These are phyloP conservation scores for Musa balbisiana DNA, from an alignment of 202 grass and related monocot genomes.

Conservation along the genomic window DNA sequence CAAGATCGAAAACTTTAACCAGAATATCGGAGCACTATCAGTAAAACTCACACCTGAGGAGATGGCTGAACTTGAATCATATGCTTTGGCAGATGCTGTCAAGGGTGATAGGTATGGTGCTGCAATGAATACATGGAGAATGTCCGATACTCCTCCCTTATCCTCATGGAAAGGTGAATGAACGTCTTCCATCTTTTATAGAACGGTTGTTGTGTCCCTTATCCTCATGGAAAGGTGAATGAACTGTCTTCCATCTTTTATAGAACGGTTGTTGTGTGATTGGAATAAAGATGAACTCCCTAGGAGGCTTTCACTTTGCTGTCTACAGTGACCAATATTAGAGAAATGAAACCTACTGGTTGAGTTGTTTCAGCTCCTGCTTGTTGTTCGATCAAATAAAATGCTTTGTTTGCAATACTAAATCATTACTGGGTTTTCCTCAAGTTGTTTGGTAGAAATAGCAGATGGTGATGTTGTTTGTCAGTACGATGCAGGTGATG, in stretches of 20 bases:
- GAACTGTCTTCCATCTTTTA: neutral
- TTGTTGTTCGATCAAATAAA: too few relatives aligned
- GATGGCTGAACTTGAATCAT: constrained; percentile 50
- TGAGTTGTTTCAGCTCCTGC: too few relatives aligned
- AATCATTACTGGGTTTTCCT: too few relatives aligned
- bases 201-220: neutral
- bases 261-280: too few relatives aligned
- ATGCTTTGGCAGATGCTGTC: constrained; percentile 20
- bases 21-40: constrained; percentile 52
- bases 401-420: too few relatives aligned
- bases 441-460: too few relatives aligned
- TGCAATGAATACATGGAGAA: constrained; percentile 22
- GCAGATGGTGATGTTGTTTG: too few relatives aligned
- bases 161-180: constrained; percentile 41
- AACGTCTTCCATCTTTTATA: neutral
- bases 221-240: constrained; percentile 39
- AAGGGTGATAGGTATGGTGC: constrained; percentile 29
- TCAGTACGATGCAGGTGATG: too few relatives aligned
- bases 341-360: too few relatives aligned
- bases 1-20: constrained; percentile 59
- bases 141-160: constrained; percentile 43
- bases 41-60: constrained; percentile 45
- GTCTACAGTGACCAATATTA: too few relatives aligned
- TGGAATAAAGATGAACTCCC: too few relatives aligned
- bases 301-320: too few relatives aligned